Conservation (phyloP, 2,329 filamentous ascomycete species). For the Talaromyces piceae region DNA sequence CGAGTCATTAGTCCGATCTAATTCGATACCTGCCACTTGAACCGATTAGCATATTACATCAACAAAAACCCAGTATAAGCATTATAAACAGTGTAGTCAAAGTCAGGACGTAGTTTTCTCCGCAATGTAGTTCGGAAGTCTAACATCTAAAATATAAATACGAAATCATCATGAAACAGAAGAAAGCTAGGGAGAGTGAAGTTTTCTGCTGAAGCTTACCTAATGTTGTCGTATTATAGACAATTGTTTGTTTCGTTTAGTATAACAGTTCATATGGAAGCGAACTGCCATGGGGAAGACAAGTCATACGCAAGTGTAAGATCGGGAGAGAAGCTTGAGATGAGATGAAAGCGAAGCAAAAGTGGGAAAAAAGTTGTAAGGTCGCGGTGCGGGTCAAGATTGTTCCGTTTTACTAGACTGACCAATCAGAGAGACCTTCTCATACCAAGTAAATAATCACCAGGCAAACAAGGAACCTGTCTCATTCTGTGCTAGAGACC, state of each 20-base stretch:
- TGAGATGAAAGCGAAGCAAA: neutral
- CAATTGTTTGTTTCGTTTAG: neutral
- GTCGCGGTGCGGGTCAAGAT: neutral
- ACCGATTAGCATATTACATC: neutral
- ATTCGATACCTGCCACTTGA: too few species aligned
- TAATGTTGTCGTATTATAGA: neutral
- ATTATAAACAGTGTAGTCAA: neutral
- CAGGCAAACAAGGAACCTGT: too few species aligned
- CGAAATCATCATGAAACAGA: conserved; percentile 31
- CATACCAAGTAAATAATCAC: too few species aligned
- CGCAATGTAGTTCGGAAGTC: conserved; percentile 41
- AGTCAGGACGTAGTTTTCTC: conserved; percentile 26
- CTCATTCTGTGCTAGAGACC: too few species aligned
- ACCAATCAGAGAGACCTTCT: neutral
- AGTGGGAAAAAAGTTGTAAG: neutral
- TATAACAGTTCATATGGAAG: neutral
- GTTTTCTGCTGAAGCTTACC: neutral
- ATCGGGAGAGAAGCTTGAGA: neutral
- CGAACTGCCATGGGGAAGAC: neutral
- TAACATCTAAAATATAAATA: conserved; percentile 42
- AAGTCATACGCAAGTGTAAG: neutral
- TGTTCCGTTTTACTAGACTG: neutral
- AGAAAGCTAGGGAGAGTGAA: neutral
- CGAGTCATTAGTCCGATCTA: too few species aligned
- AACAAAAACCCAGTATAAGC: neutral